Evolutionary conservation across 306 rosid genomes (phyloP).

Genomic region (Lathyrus aphaca): DNA sequence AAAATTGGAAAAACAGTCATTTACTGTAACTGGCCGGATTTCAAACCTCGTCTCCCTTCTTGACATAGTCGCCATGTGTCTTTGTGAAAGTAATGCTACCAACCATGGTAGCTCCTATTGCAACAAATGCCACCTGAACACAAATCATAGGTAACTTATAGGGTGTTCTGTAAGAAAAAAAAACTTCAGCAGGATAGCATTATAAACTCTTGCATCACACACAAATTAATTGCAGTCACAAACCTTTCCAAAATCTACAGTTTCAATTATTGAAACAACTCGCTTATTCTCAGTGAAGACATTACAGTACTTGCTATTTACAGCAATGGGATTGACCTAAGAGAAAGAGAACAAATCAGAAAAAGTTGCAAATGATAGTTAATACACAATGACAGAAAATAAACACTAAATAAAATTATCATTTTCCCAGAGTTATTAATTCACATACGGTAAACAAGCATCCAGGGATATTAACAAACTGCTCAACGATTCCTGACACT

Average conservation of each 20-base stretch:
- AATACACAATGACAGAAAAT: slow-evolving; percentile 25
- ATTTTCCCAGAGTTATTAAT: slow-evolving; percentile 9
- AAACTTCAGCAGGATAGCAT: slow-evolving; percentile 16
- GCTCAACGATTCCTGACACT: slow-evolving; percentile 79
- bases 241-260: slow-evolving; percentile 87
- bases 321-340: slow-evolving; percentile 96
- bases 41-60: slow-evolving; percentile 94
- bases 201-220: slow-evolving; percentile 15
- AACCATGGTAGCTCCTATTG: slow-evolving; percentile 99
- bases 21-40: slow-evolving; percentile 14
- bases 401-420: slow-evolving; percentile 17
- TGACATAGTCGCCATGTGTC: slow-evolving; percentile 72
- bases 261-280: slow-evolving; percentile 76
- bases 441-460: slow-evolving; percentile 84
- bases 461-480: slow-evolving; percentile 78
- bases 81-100: slow-evolving; percentile 87
- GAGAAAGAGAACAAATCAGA: slow-evolving; percentile 8
- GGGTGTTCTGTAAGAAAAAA: background rate
- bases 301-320: slow-evolving; percentile 95
- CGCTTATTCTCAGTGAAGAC: slow-evolving; percentile 98
- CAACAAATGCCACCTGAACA: slow-evolving; percentile 85
- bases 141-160: slow-evolving; percentile 33
- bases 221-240: slow-evolving; percentile 40
- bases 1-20: slow-evolving; percentile 25
- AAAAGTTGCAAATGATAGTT: slow-evolving; percentile 25